phyloP scores from a whole-genome alignment of 2,329 filamentous ascomycete species.

The Alternaria brassicicola region DNA sequence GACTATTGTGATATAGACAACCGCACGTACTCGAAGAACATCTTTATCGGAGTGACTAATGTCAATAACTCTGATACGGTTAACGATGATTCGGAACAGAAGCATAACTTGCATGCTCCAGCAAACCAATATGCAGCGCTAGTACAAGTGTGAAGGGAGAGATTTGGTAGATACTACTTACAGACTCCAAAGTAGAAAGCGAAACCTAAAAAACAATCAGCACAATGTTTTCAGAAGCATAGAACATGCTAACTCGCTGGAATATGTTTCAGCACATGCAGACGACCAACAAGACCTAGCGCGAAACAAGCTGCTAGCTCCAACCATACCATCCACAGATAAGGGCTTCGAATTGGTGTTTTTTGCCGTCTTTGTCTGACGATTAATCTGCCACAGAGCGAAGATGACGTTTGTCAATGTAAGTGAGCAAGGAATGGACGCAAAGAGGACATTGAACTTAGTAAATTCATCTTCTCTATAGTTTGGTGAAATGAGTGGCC shows the following conservation, averaged over 20 bases:
- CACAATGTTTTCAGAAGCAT: neutral
- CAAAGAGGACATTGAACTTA: neutral
- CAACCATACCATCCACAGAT: neutral
- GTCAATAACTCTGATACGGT: neutral
- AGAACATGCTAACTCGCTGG: neutral
- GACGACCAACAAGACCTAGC: neutral
- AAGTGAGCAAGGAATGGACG: neutral
- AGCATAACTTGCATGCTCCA: neutral
- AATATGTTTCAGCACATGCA: neutral
- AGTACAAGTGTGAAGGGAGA: neutral
- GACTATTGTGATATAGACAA: constrained; percentile 10
- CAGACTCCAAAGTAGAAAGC: neutral
- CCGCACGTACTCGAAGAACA: too few relatives aligned
- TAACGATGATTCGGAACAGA: neutral
- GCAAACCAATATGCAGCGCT: neutral
- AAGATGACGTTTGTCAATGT: neutral
- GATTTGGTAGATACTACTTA: neutral
- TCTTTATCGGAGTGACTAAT: too few relatives aligned
- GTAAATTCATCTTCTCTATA: neutral
- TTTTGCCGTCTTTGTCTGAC: neutral
- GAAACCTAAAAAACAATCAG: neutral
- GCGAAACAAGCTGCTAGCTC: neutral
- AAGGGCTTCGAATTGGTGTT: neutral
- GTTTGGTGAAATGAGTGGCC: neutral
- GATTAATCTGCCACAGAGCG: neutral